Conservation (phyloP, 169 alveolate species). For the Babesia ovis region DNA sequence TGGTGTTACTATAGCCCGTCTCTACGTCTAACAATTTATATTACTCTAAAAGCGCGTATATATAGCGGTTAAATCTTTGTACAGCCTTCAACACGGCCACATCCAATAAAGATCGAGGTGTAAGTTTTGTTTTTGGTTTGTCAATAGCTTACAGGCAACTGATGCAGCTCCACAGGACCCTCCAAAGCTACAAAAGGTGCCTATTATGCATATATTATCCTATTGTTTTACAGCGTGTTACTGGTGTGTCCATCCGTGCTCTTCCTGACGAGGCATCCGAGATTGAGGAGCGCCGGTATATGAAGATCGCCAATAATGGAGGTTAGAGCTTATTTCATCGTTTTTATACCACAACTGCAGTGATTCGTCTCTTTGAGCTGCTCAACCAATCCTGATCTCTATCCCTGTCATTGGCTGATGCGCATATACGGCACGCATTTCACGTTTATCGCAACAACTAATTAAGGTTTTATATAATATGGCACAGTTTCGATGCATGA, state of each 20-base stretch:
- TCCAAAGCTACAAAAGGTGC: conserved; percentile 16
- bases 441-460: too few species aligned
- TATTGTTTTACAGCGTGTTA: background rate
- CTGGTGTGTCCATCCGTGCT: conserved; percentile 19
- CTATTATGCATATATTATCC: too few species aligned
- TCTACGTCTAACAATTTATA: background rate
- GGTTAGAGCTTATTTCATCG: background rate
- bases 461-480: too few species aligned
- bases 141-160: background rate
- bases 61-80: background rate
- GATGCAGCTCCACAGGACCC: background rate
- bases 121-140: background rate
- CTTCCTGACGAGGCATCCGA: conserved; percentile 26
- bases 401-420: too few species aligned
- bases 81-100: conserved; percentile 28
- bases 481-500: too few species aligned
- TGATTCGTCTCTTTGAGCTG: conserved; percentile 19
- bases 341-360: background rate
- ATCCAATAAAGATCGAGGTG: conserved; percentile 7
- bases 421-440: too few species aligned
- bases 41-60: background rate
- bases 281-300: conserved; percentile 13
- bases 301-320: conserved; percentile 33
- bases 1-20: background rate
- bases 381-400: conserved; percentile 16